A percentile compares a stretch with the other conserved stretches of the same genome.
Evolutionary conservation across 345 rosid genomes (phyloP).

Genomic region (Kernera saxatilis): DNA sequence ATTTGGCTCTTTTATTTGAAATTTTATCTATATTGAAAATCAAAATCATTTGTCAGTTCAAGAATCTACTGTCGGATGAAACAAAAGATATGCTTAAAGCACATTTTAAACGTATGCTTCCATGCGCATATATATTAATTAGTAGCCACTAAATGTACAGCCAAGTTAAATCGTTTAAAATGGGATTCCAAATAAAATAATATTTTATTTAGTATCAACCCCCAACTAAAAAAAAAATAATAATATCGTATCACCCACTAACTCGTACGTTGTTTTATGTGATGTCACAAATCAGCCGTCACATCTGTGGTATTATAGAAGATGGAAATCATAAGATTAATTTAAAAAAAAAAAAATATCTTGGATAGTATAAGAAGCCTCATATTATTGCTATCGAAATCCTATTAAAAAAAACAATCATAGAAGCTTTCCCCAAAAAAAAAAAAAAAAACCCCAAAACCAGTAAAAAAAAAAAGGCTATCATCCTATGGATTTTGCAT

Average conservation of each 20-base stretch:
- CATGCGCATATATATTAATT: background rate
- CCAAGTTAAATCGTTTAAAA: background rate
- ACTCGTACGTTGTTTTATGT: no score
- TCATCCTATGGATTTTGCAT: slow-evolving; percentile 8
- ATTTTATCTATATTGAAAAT: background rate
- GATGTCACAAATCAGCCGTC: no score
- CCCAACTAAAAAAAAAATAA: background rate
- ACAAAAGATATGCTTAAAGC: background rate
- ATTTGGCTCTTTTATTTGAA: background rate
- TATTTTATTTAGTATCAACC: background rate
- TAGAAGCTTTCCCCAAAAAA: background rate
- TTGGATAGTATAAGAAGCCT: no score
- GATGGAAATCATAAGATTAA: no score
- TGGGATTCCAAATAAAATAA: background rate
- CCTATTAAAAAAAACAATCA: no score
- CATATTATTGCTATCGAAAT: no score
- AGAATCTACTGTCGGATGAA: background rate
- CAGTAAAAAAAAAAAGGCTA: background rate
- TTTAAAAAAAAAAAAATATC: no score
- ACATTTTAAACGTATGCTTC: slow-evolving; percentile 11
- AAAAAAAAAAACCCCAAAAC: background rate
- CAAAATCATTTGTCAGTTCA: background rate
- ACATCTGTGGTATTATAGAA: no score
- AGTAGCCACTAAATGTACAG: slow-evolving; percentile 21
- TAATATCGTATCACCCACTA: background rate